Evolutionary conservation across 2,329 filamentous ascomycete species (phyloP), one percentile per base, ranked within the genome.

Genomic region (Paecilomyces formosus): DNA sequence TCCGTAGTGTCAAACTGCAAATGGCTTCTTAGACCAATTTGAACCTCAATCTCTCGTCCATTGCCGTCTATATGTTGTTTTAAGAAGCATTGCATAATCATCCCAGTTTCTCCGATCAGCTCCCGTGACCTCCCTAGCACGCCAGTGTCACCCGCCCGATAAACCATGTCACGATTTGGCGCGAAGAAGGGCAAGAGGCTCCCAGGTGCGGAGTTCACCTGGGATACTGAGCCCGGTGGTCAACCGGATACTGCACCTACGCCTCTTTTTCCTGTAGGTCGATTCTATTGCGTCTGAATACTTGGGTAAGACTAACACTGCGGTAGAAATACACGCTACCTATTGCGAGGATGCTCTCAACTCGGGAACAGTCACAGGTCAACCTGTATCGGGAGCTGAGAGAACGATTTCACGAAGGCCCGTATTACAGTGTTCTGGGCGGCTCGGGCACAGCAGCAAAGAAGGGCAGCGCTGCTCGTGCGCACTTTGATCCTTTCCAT

Each of bases 401-500:
- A 62, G 79, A 81, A 53, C 76, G 76, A 52, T 79, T 83, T 58
- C 83, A 84, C 64, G 80, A 85, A 53, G 84, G 84, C 0, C 82
- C 84, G 0, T 81, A 84, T 61, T 87, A 84, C 71, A 80, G 81
- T 0, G 76, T 82, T 18, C 74, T 85, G 4, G 79, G 74, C 60
- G 59, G 73, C 53, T 61, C 72, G 51, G 66, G 72, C 21, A 65
- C 72, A 53, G 60, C 74, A 58, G 71, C 78, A 58, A 74, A 81
- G 67, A 75, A 78, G 63, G 70, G 76, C 63, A 71, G 71, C 61
- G 60, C 72, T 64, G 73, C 76, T 65, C 69, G 77, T 66, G 74
- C 73, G 2, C 78, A 79, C 21, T 82, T 85, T 65, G 82, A 87
- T 68, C 82, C 85, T 1, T 87, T 87, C 65, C 78, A 81, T 51